Base-by-base conservation (phyloP, 2,329 filamentous ascomycete genomes). In the Claviceps spartinae region DNA sequence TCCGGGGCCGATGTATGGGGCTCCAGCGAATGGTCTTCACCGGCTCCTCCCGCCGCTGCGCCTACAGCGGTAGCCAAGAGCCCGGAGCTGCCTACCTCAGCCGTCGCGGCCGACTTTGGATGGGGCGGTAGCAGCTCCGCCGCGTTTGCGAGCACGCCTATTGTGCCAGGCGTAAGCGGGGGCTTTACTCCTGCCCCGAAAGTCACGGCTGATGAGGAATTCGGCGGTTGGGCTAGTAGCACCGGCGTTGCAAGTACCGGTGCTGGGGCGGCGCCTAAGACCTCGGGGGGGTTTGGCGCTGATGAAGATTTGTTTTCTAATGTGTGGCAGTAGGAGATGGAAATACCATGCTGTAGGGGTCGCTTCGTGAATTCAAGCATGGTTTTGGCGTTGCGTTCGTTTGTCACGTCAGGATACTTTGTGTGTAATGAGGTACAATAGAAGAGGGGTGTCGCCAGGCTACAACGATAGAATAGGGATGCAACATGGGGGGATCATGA, bases 281-380 rank as follows among this genome's bases (percentile, higher is more conserved):
- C 82, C 37, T 69, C 76, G 26, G 70, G 75, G 22, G 78, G 78
- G 14, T 79, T 83, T 58, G 82, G 78, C 20, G 80, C 76, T 50
- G 82, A 80, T 51, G 91, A 96, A 58, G 91, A 97, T 70, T 67
- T 97, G 61, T 97, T 97, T 69, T 89, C 85, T 36, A 97, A 97
- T 67, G 91, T 97, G 48, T 97, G 91, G 91, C 79, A 89, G 71
- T 96, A 68, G 49, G 16, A 7, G 26, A 18, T 11, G 11, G 8
- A 6, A 40, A 13, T 22, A 2, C 9, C 22, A 46, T 16, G 26
- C 44, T 43, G 42, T 20, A 47, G 20, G 43, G 5, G 20, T 43
- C 11, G 9, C 9, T n/a, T 26, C 11, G 14, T 40, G 5, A 4
- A 34, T 57, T 54, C 50, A 56, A 57, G 60, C 60, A 66, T 64